These are phyloP conservation scores for Pholiota molesta DNA, from an alignment of 768 basidiomycete species.

Conservation along the genomic window DNA sequence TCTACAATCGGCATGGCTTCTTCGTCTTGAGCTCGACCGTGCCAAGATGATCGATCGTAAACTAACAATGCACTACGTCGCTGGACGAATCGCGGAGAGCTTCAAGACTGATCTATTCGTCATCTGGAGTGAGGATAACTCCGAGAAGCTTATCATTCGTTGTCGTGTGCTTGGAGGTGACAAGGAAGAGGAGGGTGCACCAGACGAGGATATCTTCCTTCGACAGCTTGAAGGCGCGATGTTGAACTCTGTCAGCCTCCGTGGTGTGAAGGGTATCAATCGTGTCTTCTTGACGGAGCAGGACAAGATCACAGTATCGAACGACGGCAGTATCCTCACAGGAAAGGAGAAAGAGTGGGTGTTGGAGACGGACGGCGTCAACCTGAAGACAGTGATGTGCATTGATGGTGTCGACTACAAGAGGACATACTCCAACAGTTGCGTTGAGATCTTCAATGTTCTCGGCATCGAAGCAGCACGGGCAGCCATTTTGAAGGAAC, in stretches of 20 bases:
- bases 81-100: constrained; percentile 88
- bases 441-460: constrained; percentile 91
- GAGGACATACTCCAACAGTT: constrained; percentile 96
- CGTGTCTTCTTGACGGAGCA: constrained; percentile 94
- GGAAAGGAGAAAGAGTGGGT: constrained; percentile 89
- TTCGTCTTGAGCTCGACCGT: constrained; percentile 95
- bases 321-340: constrained; percentile 67
- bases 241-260: constrained; percentile 92
- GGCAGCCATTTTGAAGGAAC: constrained; percentile 90
- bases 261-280: constrained; percentile 89
- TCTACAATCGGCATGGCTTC: constrained; percentile 94
- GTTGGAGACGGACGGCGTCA: constrained; percentile 95
- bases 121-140: constrained; percentile 99
- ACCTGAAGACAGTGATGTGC: constrained; percentile 93
- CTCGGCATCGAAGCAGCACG: constrained; percentile 97
- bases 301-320: constrained; percentile 68
- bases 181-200: constrained; percentile 73
- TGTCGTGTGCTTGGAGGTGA: constrained; percentile 91
- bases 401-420: constrained; percentile 93
- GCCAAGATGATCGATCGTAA: constrained; percentile 98
- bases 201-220: constrained; percentile 95
- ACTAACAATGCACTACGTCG: constrained; percentile 93
- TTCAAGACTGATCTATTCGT: constrained; percentile 97
- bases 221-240: constrained; percentile 96
- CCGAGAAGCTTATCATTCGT: constrained; percentile 95